Conservation (phyloP, 2,329 filamentous ascomycete species). For the Penicillium frequentans region DNA sequence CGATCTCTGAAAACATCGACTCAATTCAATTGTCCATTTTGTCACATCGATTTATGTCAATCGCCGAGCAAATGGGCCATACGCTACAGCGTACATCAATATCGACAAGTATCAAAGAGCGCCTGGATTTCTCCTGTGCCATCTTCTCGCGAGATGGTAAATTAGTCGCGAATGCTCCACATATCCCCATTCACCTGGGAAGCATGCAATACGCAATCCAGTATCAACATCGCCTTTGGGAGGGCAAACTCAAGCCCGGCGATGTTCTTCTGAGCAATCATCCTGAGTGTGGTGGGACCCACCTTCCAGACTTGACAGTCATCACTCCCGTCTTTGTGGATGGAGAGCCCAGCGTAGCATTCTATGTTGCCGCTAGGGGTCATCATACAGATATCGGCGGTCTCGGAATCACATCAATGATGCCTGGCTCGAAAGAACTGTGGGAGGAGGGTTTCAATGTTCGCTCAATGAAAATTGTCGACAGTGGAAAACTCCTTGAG, state of each 20-base stretch:
- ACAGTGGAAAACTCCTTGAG: background rate
- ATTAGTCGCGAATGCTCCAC: background rate
- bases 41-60: background rate
- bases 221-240: conserved; percentile 72
- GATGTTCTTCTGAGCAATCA: conserved; percentile 73
- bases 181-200: conserved; percentile 1
- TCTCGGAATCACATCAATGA: conserved; percentile 4
- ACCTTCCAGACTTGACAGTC: conserved; percentile 1
- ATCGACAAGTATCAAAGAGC: conserved; percentile 1
- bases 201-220: conserved; percentile 72
- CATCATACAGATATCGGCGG: background rate
- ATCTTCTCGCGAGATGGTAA: conserved; percentile 1
- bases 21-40: background rate
- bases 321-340: background rate
- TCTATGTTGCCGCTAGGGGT: background rate
- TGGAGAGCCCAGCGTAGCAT: background rate
- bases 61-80: conserved; percentile 1
- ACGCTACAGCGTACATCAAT: background rate
- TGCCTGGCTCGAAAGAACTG: background rate
- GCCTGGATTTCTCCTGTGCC: conserved; percentile 1
- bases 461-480: background rate
- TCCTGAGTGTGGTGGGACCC: conserved; percentile 63
- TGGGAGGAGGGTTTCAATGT: conserved; percentile 4
- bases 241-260: conserved; percentile 68
- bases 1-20: background rate